A percentile compares a stretch with the other conserved stretches of the same genome.
Conservation (phyloP, 2,329 filamentous ascomycete species). For the Ascochyta viciae-villosae region DNA sequence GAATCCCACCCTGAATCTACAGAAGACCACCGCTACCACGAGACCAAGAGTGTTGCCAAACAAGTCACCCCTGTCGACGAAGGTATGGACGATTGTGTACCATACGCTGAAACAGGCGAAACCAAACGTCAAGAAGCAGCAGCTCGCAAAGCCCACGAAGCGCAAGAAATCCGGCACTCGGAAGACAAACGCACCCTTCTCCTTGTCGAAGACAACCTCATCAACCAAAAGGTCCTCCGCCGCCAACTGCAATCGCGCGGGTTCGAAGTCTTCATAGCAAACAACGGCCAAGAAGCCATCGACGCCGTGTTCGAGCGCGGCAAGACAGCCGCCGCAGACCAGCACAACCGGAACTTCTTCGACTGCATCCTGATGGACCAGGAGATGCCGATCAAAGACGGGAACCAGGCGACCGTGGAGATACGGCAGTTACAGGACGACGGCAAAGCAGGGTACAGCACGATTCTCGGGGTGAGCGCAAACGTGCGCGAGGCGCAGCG, state of each 20-base stretch:
- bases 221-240: slow-evolving; percentile 58
- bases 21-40: slow-evolving; percentile 30
- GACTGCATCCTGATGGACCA: slow-evolving; percentile 55
- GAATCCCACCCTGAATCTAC: slow-evolving; percentile 37
- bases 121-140: slow-evolving; percentile 31
- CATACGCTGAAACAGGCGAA: slow-evolving; percentile 32
- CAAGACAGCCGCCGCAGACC: slow-evolving; percentile 11
- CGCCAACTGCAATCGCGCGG: slow-evolving; percentile 57
- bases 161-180: slow-evolving; percentile 27
- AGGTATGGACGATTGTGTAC: slow-evolving; percentile 5
- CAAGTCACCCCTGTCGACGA: slow-evolving; percentile 13
- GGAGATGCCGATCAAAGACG: slow-evolving; percentile 56
- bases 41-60: slow-evolving; percentile 30
- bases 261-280: slow-evolving; percentile 52
- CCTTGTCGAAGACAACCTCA: slow-evolving; percentile 58
- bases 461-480: slow-evolving; percentile 50
- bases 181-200: slow-evolving; percentile 42
- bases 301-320: slow-evolving; percentile 46
- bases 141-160: slow-evolving; percentile 26
- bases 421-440: slow-evolving; percentile 49
- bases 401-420: slow-evolving; percentile 49
- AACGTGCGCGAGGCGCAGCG: slow-evolving; percentile 49
- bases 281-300: slow-evolving; percentile 56
- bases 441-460: slow-evolving; percentile 41
- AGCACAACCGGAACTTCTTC: slow-evolving; percentile 40